Conservation (phyloP, 164 flowering plant species). For the Stephania japonica region DNA sequence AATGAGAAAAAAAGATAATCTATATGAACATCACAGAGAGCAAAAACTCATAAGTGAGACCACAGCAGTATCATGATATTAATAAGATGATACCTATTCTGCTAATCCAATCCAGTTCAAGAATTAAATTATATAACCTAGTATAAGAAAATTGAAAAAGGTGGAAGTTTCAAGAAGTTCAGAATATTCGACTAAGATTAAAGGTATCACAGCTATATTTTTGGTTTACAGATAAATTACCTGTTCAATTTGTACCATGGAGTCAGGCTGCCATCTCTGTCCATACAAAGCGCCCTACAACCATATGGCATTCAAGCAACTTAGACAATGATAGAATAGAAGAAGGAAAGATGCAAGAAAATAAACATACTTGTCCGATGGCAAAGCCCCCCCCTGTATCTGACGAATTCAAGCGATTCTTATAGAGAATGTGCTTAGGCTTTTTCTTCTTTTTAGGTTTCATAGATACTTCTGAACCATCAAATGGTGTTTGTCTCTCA, state of each 20-base stretch:
- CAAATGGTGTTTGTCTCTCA: constrained; percentile 56
- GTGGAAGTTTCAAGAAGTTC: neutral
- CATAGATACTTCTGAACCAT: constrained; percentile 52
- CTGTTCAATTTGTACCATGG: constrained; percentile 58
- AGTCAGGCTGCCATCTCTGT: constrained; percentile 68
- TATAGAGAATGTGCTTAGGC: constrained; percentile 56
- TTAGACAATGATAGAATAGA: constrained; percentile 6
- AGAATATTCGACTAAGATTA: neutral
- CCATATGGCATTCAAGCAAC: constrained; percentile 21
- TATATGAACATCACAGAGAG: neutral
- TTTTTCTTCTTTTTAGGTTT: constrained; percentile 89
- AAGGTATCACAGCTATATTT: constrained; percentile 1
- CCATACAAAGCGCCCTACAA: constrained; percentile 63
- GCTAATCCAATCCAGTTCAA: neutral
- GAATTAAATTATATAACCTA: neutral
- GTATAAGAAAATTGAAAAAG: neutral
- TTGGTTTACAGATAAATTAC: constrained; percentile 24
- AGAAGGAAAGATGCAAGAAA: constrained; percentile 3
- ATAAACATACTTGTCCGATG: constrained; percentile 19
- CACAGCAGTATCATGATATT: neutral
- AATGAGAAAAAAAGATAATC: neutral
- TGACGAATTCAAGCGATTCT: constrained; percentile 19
- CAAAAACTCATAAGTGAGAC: neutral
- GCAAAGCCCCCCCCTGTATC: constrained; percentile 20
- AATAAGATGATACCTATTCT: neutral